Base-by-base conservation (phyloP, 331 rosid genomes). In the Malus hybrid region DNA sequence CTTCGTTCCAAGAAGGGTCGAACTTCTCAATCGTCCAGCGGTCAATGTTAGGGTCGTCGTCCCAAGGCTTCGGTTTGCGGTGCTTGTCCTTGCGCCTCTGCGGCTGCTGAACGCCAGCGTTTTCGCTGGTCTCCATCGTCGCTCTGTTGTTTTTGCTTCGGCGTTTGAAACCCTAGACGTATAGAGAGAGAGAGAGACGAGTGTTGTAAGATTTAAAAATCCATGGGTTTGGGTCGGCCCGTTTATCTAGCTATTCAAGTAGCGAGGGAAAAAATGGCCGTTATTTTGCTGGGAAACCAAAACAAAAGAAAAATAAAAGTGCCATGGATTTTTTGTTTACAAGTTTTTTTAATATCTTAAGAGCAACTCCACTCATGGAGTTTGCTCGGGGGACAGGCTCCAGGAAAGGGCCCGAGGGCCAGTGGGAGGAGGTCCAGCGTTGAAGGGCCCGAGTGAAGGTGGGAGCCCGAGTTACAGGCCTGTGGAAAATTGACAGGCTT, bases 11-110 rank as follows among this genome's bases (percentile, higher is more conserved):
- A 4, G 97, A 86, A 29, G 97, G 91, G 36, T 92, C 93, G 56
- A 94, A 94, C 72, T 87, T 87, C 10, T 91, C 97, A 7, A 94
- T 26, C 73, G 78, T 90, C 97, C 97, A 94, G 5, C 24, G 95
- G 71, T 94, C 93, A 11, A 91, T 90, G 80, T 91, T 87, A 0
- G 98, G 98, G 76, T 94, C 97, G 0, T 94, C 98, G 34, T 94
- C 98, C 98, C 97, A 93, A 4, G 98, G 98, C 82, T 93, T 93
- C 1, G 97, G 98, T 78, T 89, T 93, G 71, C 89, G 96, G 58
- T 93, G 98, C 82, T 93, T 93, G 36, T 93, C 96, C 83, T 93
- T 91, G 64, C 83, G 83, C 82, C 85, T 91, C 62, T 75, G 46
- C 68, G 69, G 78, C 58, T 63, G 75, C 61, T 68, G 64, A 5